Evolutionary conservation across 2,329 filamentous ascomycete species (phyloP), one percentile per base, ranked within the genome.

Genomic region (Alternaria arbusti): DNA sequence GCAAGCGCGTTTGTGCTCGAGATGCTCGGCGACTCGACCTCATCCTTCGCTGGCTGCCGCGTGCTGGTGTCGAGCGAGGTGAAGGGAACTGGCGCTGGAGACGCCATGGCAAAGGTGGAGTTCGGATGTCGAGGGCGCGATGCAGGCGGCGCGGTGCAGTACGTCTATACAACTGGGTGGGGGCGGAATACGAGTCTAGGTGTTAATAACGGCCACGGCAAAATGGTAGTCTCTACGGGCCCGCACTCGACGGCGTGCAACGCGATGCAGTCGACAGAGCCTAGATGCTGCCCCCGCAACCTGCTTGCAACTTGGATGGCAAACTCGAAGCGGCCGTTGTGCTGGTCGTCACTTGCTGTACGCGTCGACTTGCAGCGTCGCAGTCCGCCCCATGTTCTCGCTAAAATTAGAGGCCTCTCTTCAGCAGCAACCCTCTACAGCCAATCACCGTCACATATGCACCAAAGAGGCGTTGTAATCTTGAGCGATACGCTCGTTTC

Each of bases 1-100:
- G 93, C 91, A 49, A 93, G 84, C n/a, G 90, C 90, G 60, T 86
- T 87, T 50, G 74, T 84, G 74, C 76, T 82, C 56, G 82, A 84
- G 61, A 84, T 79, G 67, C 81, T 82, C 28, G 83, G 83, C 30
- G 82, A 83, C 70, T 85, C 79, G 59, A 82, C 79, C 64, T 82
- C 77, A 66, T 81, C 80, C 61, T 77, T 75, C 62, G 62, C 65
- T 47, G 73, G 71, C 59, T 62, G 71, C 26, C 68, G 70, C 36
- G 68, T 64, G 36, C 74, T 76, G 28, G 82, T 82, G 72, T 83
- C 81, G 61, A 83, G 79, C 20, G 81, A 78, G 65, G 81, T 70
- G 68, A 82, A 83, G 22, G 79, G 75, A 57, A 69, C 71, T 61
- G 75, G 69, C 66, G 76, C 70, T 58, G 76, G 64, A 63, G 74